Evolutionary conservation across 75 land plant genomes (phyloP).

Genomic region (Cunninghamia lanceolata): DNA sequence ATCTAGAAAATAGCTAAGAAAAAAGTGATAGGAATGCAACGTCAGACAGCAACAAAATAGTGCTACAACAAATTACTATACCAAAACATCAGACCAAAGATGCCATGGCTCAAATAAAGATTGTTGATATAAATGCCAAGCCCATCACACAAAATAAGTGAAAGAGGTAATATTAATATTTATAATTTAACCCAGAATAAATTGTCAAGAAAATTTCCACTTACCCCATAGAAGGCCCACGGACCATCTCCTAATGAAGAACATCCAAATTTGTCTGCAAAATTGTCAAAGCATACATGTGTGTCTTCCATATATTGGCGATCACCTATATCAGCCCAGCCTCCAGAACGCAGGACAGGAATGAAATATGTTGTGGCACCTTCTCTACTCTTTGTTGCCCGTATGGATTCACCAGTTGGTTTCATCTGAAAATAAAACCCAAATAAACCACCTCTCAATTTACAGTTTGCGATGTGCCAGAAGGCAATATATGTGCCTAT

Average conservation of each 20-base stretch:
- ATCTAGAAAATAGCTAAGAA: neutral
- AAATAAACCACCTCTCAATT: neutral
- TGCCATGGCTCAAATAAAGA: neutral
- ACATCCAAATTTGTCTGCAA: conserved; percentile 47
- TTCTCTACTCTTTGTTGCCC: conserved; percentile 11
- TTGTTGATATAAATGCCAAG: neutral
- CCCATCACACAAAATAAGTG: neutral
- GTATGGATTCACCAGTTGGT: conserved; percentile 30
- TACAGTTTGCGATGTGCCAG: neutral
- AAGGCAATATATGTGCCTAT: neutral
- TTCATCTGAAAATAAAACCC: conserved; percentile 3
- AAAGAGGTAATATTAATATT: neutral
- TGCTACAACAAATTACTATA: neutral
- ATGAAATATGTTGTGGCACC: conserved; percentile 21
- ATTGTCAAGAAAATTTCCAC: conserved; percentile 11
- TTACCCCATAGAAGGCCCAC: conserved; percentile 83
- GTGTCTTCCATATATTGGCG: conserved; percentile 85
- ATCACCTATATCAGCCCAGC: conserved; percentile 74
- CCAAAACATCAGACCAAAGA: neutral
- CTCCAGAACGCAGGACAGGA: conserved; percentile 69
- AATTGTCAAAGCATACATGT: conserved; percentile 70
- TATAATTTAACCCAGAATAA: neutral
- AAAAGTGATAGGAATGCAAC: too few species aligned
- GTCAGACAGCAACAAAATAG: neutral
- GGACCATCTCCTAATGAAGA: conserved; percentile 25